Evolutionary conservation across 345 rosid species (phyloP).

Genomic region (Brassica incana): DNA sequence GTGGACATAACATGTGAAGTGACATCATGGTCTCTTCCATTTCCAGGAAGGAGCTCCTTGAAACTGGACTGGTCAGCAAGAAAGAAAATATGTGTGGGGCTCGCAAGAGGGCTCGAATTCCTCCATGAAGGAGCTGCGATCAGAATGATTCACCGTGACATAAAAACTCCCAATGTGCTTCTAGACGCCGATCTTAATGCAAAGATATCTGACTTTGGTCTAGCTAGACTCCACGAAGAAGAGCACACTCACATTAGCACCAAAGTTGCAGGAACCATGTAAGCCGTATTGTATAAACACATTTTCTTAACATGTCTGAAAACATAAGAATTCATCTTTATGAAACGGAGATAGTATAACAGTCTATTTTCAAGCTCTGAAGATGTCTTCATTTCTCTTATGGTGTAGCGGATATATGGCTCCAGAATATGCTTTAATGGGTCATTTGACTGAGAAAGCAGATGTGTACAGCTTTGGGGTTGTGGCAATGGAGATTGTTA

Average conservation of each 20-base stretch:
- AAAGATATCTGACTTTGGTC: conserved; percentile 70
- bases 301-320: background rate
- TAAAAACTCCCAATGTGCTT: conserved; percentile 59
- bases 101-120: conserved; percentile 60
- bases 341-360: background rate
- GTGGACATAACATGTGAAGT: background rate
- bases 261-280: conserved; percentile 68
- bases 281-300: conserved; percentile 1
- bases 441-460: background rate
- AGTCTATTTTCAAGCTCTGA: background rate
- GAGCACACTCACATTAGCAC: conserved; percentile 62
- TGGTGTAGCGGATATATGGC: conserved; percentile 29
- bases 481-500: conserved; percentile 1
- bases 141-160: conserved; percentile 65
- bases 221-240: conserved; percentile 57
- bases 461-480: background rate
- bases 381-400: background rate
- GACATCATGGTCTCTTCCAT: background rate
- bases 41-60: background rate
- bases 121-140: conserved; percentile 60
- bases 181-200: conserved; percentile 54
- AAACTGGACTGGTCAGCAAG: conserved; percentile 55
- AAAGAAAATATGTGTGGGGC: conserved; percentile 51
- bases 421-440: conserved; percentile 39
- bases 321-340: background rate